Evolutionary conservation across 352 stramenopile genomes (phyloP), one percentile per base, ranked within the genome.

Genomic region (Globisporangium polare): DNA sequence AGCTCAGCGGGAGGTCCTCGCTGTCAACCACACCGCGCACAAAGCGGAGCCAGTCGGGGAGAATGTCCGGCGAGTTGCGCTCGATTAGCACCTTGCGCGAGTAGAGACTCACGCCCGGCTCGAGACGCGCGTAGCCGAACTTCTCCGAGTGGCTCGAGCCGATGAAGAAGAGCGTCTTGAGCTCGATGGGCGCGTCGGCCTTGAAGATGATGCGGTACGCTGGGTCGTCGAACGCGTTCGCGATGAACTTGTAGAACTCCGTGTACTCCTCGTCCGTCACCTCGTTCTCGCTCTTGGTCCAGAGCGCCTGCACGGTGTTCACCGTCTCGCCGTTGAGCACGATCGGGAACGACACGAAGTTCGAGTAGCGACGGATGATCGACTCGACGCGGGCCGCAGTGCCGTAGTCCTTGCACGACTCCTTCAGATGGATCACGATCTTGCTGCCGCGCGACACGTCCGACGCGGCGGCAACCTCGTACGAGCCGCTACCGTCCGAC

Each of bases 341-440:
- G 63, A 99, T 99, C 26, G 97, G 98, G 78, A 99, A 99, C 55
- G 92, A 95, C 15, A 99, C 97, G 74, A 99, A 99, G 73, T 99
- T 99, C 37, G 94, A 99, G 83, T 99, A 99, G 71, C 98, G 97
- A 60, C 98, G 97, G 59, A 99, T 96, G 69, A 99, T 97, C 35
- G 85, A 88, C 73, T 99, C 86, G 20, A 99, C 88, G 50, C 90
- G 94, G 63, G 95, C 69, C 33, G 91, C 79, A 15, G 89, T 95
- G 29, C 87, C 82, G 62, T 97, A 99, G 65, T 99, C 90, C 72
- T 98, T 96, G 73, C 91, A 95, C 29, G 97, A 93, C 2, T 99
- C 94, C 68, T 99, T 99, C 37, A 99, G 73, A 70, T 99, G 83
- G 54, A 99, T 96, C 41, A 98, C 93, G 63, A 99, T 98, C 68